A percentile compares a stretch with the other conserved stretches of the same genome.
Conservation (phyloP, 2,329 filamentous ascomycete genomes). For the Trichoderma sp. region DNA sequence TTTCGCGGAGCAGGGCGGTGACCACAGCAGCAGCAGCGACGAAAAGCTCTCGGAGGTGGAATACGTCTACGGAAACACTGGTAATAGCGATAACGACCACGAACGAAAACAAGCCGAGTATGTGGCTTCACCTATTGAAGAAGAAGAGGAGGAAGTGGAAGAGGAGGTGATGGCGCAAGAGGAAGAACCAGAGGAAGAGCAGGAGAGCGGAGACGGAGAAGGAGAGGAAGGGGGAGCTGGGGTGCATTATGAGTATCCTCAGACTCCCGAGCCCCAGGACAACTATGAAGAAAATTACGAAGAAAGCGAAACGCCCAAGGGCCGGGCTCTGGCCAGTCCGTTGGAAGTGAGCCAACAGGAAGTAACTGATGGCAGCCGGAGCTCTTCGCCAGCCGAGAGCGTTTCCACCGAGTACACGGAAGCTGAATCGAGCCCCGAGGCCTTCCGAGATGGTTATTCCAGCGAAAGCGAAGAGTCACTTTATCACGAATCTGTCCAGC, state of each 20-base stretch:
- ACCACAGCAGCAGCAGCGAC: slow-evolving; percentile 23
- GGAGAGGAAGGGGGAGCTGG: neutral
- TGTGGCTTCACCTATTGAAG: neutral
- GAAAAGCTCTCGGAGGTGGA: slow-evolving; percentile 20
- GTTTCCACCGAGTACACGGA: slow-evolving; percentile 31
- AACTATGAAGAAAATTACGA: neutral
- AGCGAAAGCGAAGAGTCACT: slow-evolving; percentile 65
- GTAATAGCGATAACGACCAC: neutral
- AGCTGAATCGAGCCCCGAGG: slow-evolving; percentile 38
- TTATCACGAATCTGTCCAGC: slow-evolving; percentile 60
- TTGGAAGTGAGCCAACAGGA: neutral
- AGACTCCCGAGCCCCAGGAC: slow-evolving; percentile 9
- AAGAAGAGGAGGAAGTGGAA: neutral
- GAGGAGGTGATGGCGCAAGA: neutral
- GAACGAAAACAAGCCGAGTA: neutral
- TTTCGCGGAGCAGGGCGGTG: slow-evolving; percentile 27
- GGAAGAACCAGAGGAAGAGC: neutral
- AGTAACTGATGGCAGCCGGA: slow-evolving; percentile 20
- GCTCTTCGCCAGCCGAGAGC: slow-evolving; percentile 20
- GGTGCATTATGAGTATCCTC: neutral
- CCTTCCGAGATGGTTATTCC: slow-evolving; percentile 40
- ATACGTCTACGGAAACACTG: neutral
- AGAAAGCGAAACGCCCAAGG: slow-evolving; percentile 1
- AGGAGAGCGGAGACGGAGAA: neutral
- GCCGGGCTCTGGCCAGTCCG: neutral